Percentiles rank a stretch among this genome's conserved stretches.
Conservation (phyloP, 2,329 filamentous ascomycete genomes). For the Samsoniella hepiali region DNA sequence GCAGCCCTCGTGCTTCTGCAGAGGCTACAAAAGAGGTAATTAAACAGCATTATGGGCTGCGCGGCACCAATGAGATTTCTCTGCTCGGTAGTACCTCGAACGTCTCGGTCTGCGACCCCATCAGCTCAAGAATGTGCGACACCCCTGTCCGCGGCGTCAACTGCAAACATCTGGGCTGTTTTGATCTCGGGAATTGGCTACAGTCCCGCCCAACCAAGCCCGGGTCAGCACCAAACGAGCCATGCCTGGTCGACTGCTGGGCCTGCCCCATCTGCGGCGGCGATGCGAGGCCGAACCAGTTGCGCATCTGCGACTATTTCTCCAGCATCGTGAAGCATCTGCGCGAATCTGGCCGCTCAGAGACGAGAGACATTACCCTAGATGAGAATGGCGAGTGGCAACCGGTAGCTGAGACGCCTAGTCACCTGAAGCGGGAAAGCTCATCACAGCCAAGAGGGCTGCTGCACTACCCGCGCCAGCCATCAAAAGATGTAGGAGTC, state of each 20-base stretch:
- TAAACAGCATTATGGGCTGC: not conserved
- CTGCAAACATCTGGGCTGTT: slow-evolving; percentile 29
- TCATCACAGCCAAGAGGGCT: not conserved
- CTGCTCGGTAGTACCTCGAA: slow-evolving; percentile 9
- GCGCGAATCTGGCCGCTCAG: slow-evolving; percentile 20
- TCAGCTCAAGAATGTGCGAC: slow-evolving; percentile 3
- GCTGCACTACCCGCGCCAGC: not conserved
- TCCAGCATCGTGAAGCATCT: slow-evolving; percentile 57
- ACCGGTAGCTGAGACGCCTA: slow-evolving; percentile 21
- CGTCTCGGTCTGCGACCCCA: slow-evolving; percentile 10
- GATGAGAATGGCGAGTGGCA: slow-evolving; percentile 33
- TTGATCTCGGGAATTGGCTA: slow-evolving; percentile 38
- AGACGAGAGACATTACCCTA: slow-evolving; percentile 32
- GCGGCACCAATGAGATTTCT: not conserved
- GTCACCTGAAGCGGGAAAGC: not conserved
- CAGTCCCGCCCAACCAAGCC: slow-evolving; percentile 19
- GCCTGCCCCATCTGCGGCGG: slow-evolving; percentile 77
- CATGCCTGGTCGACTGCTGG: slow-evolving; percentile 68
- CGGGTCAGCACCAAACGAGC: slow-evolving; percentile 35
- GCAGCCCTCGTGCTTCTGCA: not conserved
- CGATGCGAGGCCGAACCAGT: slow-evolving; percentile 70
- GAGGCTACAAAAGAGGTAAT: not conserved
- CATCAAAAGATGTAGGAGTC: not conserved
- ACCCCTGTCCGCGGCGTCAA: slow-evolving; percentile 7
- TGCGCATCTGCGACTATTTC: slow-evolving; percentile 75